A percentile compares a stretch with the other conserved stretches of the same genome.
Evolutionary conservation across 2,329 filamentous ascomycete genomes (phyloP).

Genomic region (Grosmannia huntii): DNA sequence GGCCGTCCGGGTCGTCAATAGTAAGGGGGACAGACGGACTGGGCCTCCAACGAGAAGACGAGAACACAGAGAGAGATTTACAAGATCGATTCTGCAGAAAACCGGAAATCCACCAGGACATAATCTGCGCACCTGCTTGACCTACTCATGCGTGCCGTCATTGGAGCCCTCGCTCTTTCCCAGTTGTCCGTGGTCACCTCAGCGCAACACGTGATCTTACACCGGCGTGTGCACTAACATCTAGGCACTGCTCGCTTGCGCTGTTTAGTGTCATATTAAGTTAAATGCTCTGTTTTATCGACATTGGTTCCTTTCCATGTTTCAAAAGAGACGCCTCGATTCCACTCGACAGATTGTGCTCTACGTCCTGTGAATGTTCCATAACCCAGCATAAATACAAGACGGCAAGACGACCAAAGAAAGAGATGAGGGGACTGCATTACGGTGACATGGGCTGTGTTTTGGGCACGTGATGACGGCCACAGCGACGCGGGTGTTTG

Average conservation of each 20-base stretch:
- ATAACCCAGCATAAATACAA: background rate
- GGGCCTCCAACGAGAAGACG: background rate
- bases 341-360: background rate
- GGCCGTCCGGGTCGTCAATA: background rate
- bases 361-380: background rate
- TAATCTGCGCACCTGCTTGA: background rate
- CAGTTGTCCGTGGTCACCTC: background rate
- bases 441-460: conserved; percentile 9
- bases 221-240: too few relatives aligned
- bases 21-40: background rate
- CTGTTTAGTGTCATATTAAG: too few relatives aligned
- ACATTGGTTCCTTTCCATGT: background rate
- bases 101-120: background rate
- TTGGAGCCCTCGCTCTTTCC: background rate
- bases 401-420: background rate
- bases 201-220: background rate
- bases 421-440: background rate
- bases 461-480: conserved; percentile 33
- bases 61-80: background rate
- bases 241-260: too few relatives aligned
- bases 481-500: conserved; percentile 43
- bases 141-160: background rate
- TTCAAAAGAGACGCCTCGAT: background rate
- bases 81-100: background rate
- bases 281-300: too few relatives aligned